Evolutionary conservation across 805 yeast genomes (phyloP), one percentile per base, ranked within the genome.

Genomic region (Candida nonsorbophila): DNA sequence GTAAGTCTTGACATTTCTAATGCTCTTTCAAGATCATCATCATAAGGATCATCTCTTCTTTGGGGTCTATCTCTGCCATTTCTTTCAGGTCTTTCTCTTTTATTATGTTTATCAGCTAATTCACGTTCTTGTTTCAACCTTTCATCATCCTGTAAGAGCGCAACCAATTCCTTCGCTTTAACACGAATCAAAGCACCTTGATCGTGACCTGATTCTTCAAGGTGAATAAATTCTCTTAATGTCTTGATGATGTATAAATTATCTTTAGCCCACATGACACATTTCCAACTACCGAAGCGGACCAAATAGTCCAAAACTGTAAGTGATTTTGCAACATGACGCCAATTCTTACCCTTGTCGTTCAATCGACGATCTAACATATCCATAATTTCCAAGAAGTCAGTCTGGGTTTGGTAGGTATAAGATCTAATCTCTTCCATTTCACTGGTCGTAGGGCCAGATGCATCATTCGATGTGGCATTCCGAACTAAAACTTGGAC

Each of bases 281-380:
- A 90, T 47, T 82, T 80, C 42, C 87, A 95, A 13, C 87, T 73
- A 22, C 97, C 98, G 36, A 70, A 73, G 43, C 92, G 75, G 12
- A 88, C 86, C 34, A 88, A 65, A 57, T 79, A 90, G 47, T 88
- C 96, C 43, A 90, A 68, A n/a, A 90, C 79, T 2, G 94, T 82
- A 38, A 90, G 67, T 1, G 95, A 79, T 56, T 90, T 92, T 39
- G 94, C 88, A 28, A 90, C 88, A 53, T 90, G 98, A 42, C 95
- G 74, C 97, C 97, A 90, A 60, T 90, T 84, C 55, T 87, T 88
- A 37, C 97, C 97, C 64, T 88, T 88, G 52, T 90, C 97, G 50
- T 90, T 90, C 41, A 90, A 63, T 40, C 98, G 73, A 42, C 86
- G 76, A 59, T 90, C 97, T 25, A 90, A 59, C 80, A 90, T 86